phyloP scores from a whole-genome alignment of 148 eudicot genomes.

The Fagopyrum tataricum region DNA sequence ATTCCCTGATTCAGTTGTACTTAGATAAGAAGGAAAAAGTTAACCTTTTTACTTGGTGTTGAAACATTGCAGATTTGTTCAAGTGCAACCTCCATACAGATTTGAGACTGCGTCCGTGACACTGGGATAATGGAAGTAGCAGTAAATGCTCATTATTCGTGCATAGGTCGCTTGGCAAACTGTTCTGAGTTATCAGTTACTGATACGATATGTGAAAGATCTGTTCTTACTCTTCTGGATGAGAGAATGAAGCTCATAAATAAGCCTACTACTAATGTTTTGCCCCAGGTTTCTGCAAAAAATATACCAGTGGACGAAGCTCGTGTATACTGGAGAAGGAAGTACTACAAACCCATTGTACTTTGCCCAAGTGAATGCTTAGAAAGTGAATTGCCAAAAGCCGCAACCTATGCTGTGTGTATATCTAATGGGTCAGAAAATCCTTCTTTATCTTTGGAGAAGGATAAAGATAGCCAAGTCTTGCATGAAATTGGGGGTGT shows the following conservation, averaged over 20 bases:
- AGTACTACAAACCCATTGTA: conserved; percentile 19
- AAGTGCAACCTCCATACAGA: conserved; percentile 20
- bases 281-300: conserved; percentile 17
- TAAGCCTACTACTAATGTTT: conserved; percentile 22
- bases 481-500: conserved; percentile 24
- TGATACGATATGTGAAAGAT: conserved; percentile 34
- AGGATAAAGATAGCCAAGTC: conserved; percentile 16
- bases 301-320: conserved; percentile 15
- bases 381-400: conserved; percentile 22
- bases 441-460: conserved; percentile 23
- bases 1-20: background rate
- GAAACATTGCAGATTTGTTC: conserved; percentile 33
- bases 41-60: conserved; percentile 17
- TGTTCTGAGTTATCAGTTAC: conserved; percentile 40
- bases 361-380: conserved; percentile 19
- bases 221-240: conserved; percentile 47
- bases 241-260: conserved; percentile 41
- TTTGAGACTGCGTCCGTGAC: conserved; percentile 18
- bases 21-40: no score
- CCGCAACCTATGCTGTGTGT: conserved; percentile 20
- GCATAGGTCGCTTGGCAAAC: conserved; percentile 30
- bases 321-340: conserved; percentile 38
- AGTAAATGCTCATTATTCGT: conserved; percentile 15
- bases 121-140: conserved; percentile 21
- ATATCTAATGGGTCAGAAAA: conserved; percentile 37